A percentile compares a stretch with the other conserved stretches of the same genome.
These are phyloP conservation scores for Nitzschia putrida DNA, from an alignment of 108 stramenopile species.

Conservation along the genomic window DNA sequence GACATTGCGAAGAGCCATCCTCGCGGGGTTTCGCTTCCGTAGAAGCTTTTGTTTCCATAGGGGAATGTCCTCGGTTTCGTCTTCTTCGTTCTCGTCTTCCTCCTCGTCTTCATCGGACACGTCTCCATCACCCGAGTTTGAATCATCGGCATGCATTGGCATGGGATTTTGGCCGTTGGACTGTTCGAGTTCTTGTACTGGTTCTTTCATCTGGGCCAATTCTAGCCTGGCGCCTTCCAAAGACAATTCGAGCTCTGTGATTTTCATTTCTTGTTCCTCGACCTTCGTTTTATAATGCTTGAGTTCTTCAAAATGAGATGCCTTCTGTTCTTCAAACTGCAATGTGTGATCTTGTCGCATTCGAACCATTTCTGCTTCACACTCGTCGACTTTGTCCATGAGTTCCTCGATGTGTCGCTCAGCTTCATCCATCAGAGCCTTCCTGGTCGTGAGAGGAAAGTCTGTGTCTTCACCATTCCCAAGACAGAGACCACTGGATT, in stretches of 20 bases:
- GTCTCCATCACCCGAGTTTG: neutral
- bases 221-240: conserved; percentile 1
- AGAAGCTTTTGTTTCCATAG: conserved; percentile 13
- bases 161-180: conserved; percentile 2
- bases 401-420: conserved; percentile 61
- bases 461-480: neutral
- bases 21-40: neutral
- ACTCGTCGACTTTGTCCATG: conserved; percentile 75
- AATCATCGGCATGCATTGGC: neutral
- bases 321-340: conserved; percentile 37
- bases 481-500: conserved; percentile 1
- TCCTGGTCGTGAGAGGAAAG: conserved; percentile 30
- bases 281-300: neutral
- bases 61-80: conserved; percentile 1
- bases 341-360: conserved; percentile 63
- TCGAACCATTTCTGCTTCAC: conserved; percentile 83
- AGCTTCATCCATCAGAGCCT: conserved; percentile 47
- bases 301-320: neutral
- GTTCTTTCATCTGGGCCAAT: neutral
- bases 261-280: neutral
- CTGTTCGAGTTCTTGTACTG: conserved; percentile 4
- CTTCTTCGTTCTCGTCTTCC: neutral
- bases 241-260: neutral
- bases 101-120: neutral
- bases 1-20: neutral